Conservation (phyloP, 2,329 filamentous ascomycete species). For the Aplosporella prunicola region DNA sequence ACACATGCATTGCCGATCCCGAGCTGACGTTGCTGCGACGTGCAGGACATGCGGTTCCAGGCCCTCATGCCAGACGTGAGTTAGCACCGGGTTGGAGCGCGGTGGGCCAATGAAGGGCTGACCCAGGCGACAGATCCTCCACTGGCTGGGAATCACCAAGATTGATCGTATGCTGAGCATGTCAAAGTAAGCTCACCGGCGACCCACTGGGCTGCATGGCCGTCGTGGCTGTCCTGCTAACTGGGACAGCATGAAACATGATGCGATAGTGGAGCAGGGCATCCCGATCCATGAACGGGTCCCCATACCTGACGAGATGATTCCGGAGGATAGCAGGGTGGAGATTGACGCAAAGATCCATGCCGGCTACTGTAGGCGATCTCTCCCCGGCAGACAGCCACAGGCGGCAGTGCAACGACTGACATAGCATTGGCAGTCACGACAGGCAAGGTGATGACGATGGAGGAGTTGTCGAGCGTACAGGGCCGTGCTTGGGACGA, state of each 20-base stretch:
- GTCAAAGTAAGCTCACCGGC: conserved; percentile 63
- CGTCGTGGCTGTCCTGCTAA: conserved; percentile 4
- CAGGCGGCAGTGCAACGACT: conserved; percentile 11
- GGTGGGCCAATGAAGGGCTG: too few species aligned
- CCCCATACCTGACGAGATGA: conserved; percentile 86
- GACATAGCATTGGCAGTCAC: conserved; percentile 47
- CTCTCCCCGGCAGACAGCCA: conserved; percentile 4
- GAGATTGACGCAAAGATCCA: conserved; percentile 99
- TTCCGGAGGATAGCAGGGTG: conserved; percentile 89
- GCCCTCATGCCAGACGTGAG: conserved; percentile 79
- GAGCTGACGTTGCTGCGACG: conserved; percentile 7
- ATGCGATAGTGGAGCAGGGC: conserved; percentile 76
- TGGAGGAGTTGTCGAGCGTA: conserved; percentile 75
- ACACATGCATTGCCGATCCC: conserved; percentile 12
- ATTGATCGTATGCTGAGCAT: conserved; percentile 98
- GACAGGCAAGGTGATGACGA: conserved; percentile 78
- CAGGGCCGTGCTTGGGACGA: conserved; percentile 88
- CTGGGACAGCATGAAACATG: conserved; percentile 67
- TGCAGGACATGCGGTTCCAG: conserved; percentile 79
- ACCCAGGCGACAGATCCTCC: conserved; percentile 65
- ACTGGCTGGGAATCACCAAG: conserved; percentile 97
- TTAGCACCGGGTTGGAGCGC: too few species aligned
- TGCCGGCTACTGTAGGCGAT: conserved; percentile 61
- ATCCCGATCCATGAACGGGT: conserved; percentile 84
- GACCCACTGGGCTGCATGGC: too few species aligned